Evolutionary conservation across 495 filamentous ascomycete genomes (phyloP).

Genomic region (Trichoderma virens): DNA sequence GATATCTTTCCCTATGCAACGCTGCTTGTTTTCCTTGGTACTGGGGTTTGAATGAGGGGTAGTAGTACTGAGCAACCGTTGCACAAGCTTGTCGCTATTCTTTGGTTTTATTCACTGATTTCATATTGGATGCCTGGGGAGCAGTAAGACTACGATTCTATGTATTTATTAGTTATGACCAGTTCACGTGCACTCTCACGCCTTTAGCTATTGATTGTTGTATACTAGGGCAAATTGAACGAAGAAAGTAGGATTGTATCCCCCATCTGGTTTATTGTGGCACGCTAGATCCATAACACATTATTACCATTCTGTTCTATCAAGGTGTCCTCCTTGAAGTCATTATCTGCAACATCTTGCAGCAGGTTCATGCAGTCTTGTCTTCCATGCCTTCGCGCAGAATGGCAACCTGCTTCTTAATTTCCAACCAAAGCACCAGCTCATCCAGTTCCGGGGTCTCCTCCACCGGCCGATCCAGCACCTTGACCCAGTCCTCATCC

Average conservation of each 20-base stretch:
- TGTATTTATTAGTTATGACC: neutral
- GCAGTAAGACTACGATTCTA: neutral
- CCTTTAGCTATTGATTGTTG: neutral
- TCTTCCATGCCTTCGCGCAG: constrained; percentile 49
- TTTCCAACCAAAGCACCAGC: constrained; percentile 43
- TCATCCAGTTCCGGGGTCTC: constrained; percentile 33
- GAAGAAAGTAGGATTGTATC: neutral
- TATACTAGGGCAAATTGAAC: neutral
- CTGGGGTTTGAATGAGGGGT: no score
- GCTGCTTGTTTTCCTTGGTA: no score
- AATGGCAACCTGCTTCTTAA: constrained; percentile 49
- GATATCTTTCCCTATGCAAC: no score
- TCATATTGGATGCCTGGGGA: neutral
- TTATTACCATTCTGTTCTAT: neutral
- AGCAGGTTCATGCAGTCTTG: neutral
- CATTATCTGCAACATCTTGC: neutral
- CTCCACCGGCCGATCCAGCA: constrained; percentile 16
- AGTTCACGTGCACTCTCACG: neutral
- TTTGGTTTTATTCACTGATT: neutral
- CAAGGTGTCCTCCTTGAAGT: no score
- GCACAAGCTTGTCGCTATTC: neutral
- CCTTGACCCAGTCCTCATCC: constrained; percentile 15
- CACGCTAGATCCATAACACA: neutral
- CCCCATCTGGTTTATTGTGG: neutral
- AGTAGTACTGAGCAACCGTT: no score